Base-by-base conservation (phyloP, 2,329 filamentous ascomycete species). In the Colletotrichum lentis region DNA sequence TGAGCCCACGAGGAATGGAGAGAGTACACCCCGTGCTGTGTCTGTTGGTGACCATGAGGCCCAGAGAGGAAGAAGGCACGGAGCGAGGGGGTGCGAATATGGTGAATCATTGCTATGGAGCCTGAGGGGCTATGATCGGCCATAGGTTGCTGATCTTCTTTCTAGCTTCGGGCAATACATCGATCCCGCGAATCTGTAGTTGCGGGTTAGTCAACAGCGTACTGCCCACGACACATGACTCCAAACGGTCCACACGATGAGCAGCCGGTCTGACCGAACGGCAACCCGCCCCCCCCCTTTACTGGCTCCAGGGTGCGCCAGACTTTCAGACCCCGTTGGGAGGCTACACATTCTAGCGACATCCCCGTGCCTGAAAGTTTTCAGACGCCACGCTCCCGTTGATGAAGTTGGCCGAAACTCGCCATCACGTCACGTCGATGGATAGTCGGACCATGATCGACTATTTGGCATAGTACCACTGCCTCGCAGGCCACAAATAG, bases 401-500 rank as follows among this genome's bases (percentile, higher is more conserved):
- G 24, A 11, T 24, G 24, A 44, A 24, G 35, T 41, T 41, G 50
- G 49, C 22, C 31, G 35, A 24, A 20, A 55, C 20, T 14, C 5
- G 22, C 35, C 27, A 44, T 52, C 41, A 24, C 57, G 14, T 55
- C 41, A 22, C 20, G 35, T 41, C 27, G 57, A 20, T 20, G 27
- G 57, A 37, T 24, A 35, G 35, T 55, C 31, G 41, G 27, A 53
- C 47, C 22, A 31, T 49, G 16, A 18, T 27, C 35, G 54, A 49
- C 16, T 50, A 20, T 5, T 49, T 54, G 35, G 54, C 46, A 49
- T 8, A 43, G 41, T 12, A 10, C n/a, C n/a, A 24, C 54, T 35
- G 31, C 47, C 52, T n/a, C 43, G 31, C 47, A 24, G 14, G 49
- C 31, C 59, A 53, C n/a, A 47, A 64, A 64, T 53, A 54, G 22